Conservation (phyloP, 2,329 filamentous ascomycete species). For the Botryotinia narcissicola region DNA sequence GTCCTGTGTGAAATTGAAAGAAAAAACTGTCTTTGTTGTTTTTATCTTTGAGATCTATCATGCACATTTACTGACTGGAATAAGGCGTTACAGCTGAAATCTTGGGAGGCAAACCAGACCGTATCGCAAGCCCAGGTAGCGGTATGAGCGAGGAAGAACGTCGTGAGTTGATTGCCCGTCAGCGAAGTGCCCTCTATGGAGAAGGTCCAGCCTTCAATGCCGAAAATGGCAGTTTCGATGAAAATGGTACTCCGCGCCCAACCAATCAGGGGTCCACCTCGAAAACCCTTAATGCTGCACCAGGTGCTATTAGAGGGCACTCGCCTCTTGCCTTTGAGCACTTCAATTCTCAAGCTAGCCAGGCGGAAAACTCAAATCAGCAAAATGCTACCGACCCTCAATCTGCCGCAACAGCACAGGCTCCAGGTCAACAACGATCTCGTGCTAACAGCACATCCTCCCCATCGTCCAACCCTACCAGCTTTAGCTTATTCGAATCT, state of each 20-base stretch:
- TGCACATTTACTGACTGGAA: constrained; percentile 40
- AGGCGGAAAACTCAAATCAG: constrained; percentile 29
- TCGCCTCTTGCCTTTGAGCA: constrained; percentile 81
- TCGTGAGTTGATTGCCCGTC: constrained; percentile 90
- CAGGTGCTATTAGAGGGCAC: constrained; percentile 63
- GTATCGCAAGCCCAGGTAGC: constrained; percentile 76
- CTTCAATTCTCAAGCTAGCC: constrained; percentile 46
- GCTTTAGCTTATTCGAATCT: constrained; percentile 61
- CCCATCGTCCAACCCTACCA: constrained; percentile 65
- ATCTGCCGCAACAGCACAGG: constrained; percentile 43
- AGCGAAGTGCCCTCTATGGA: constrained; percentile 91
- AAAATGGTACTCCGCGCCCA: constrained; percentile 60
- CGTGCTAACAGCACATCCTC: constrained; percentile 84
- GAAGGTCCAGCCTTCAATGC: constrained; percentile 63
- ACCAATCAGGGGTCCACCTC: constrained; percentile 63
- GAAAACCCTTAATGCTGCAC: constrained; percentile 59
- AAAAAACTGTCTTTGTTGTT: constrained; percentile 8
- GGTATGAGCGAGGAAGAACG: constrained; percentile 92
- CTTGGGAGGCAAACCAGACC: constrained; percentile 73
- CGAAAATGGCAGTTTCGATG: constrained; percentile 66
- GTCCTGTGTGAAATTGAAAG: constrained; percentile 41
- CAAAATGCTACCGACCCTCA: constrained; percentile 48
- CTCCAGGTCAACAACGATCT: constrained; percentile 46
- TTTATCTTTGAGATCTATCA: constrained; percentile 23
- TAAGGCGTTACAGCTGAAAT: constrained; percentile 65